Evolutionary conservation across 768 basidiomycete genomes (phyloP).

Genomic region (Leccinum longicurvipes): DNA sequence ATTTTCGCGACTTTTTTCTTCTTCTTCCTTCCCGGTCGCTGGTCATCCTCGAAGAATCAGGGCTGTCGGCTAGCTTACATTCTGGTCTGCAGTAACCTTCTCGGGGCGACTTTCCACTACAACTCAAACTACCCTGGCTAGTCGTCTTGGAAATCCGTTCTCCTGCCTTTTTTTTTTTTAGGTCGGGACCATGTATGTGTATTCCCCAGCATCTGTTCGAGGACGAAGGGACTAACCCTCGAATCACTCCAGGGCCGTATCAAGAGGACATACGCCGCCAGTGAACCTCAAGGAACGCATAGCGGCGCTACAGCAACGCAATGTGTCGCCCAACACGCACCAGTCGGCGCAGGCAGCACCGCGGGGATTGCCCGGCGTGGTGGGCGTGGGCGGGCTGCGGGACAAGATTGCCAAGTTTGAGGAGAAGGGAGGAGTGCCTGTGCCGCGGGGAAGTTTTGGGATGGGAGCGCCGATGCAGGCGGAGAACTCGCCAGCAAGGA

Average conservation of each 20-base stretch:
- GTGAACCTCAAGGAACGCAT: conserved; percentile 79
- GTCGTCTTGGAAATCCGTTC: conserved; percentile 17
- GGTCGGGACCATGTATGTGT: conserved; percentile 23
- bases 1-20: conserved; percentile 2
- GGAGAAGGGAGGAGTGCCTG: conserved; percentile 70
- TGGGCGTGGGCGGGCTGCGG: conserved; percentile 36
- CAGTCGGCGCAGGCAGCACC: conserved; percentile 33
- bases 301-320: conserved; percentile 71
- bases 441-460: conserved; percentile 73
- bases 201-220: neutral
- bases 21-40: neutral
- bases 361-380: conserved; percentile 23
- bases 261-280: conserved; percentile 26
- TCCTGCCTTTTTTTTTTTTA: neutral
- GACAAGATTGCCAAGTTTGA: conserved; percentile 84
- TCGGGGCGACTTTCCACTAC: conserved; percentile 2
- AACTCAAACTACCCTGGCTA: conserved; percentile 19
- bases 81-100: conserved; percentile 5
- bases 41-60: conserved; percentile 10
- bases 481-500: conserved; percentile 44
- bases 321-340: conserved; percentile 26
- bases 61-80: conserved; percentile 6
- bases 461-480: conserved; percentile 58
- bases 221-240: conserved; percentile 16
- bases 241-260: conserved; percentile 20